Evolutionary conservation across 2,329 filamentous ascomycete genomes (phyloP), one percentile per base, ranked within the genome.

Genomic region (Botrytis fragariae): DNA sequence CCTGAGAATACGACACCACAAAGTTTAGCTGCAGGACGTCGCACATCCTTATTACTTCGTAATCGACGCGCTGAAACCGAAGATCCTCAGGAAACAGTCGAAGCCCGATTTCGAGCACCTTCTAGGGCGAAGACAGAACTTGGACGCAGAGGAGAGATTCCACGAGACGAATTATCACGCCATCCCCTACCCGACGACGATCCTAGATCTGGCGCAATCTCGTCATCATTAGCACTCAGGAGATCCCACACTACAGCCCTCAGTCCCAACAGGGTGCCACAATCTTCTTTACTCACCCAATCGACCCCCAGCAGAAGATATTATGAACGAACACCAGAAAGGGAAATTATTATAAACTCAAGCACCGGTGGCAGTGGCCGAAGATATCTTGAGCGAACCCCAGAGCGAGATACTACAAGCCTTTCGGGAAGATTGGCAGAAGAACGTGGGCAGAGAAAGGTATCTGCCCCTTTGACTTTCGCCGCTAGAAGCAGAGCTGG

Each of bases 61-160:
- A 76, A 69, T 69, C 76, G 78, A 68, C 80, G 79, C 68, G 79
- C 73, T 44, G 76, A 71, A 9, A 79, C 80, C 20, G 80, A 81
- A 73, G 80, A 81, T 68, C 78, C 74, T 29, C 79, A 80, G 57
- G 80, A 80, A 62, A 32, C 63, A 6, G 84, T 88, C 1, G 85
- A 87, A 32, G 74, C 79, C n/a, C 83, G 84, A 45, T 85, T 87
- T 75, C 85, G 87, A n/a, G 84, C 86, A 3, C 88, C 88, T 1
- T 90, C 89, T 6, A 84, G 90, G 37, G 88, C 88, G 6, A 82
- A 84, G 51, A 90, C 88, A 0, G 89, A 91, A n/a, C 74, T 84
- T 86, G 70, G 85, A 75, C 78, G 81, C 75, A 74, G 82, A 39
- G 57, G 78, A 77, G 73, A 78, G 75, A 71, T 80, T 29, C 78